Evolutionary conservation across 1,139 yeast genomes (phyloP), one percentile per base, ranked within the genome.

Genomic region (Kurtzmaniella quercitrusa): DNA sequence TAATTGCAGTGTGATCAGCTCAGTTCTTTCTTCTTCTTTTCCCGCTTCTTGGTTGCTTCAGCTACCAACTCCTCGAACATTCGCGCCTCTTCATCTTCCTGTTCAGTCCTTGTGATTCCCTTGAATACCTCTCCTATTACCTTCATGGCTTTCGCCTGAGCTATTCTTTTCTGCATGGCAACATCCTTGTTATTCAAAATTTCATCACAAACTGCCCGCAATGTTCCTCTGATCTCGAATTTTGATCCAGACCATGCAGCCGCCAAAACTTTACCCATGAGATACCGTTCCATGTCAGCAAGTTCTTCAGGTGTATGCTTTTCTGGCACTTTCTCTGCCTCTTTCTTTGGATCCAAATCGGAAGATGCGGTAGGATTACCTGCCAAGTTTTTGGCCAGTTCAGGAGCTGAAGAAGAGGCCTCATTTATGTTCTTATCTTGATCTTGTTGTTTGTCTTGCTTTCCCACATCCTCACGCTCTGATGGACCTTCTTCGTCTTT

Each of bases 201-300:
- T 38, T 65, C 66, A 57, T 89, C 96, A 60, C 96, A 91, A 14
- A 91, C 97, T 18, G 80, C 88, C 45, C 97, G 70, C 30, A 88
- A 72, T 1, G 95, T 88, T n/a, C 93, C 78, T 57, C 87, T 93
- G 45, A 91, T 86, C 61, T 91, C 98, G 61, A 82, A 84, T 54
- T 82, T 82, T 18, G 96, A 87, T 1, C 97, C 98, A 40, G 85
- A 84, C 98, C 98, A 91, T 8, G 97, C 96, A 0, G 97, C 97
- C 3, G 94, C 91, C 40, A 91, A 70, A 2, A 91, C 91, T 60
- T 91, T 93, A 34, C 96, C 97, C 79, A 88, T 79, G 38, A 91
- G 68, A 45, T 84, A 75, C 53, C 89, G 84, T 57, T 91, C 98
- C 80, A 88, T 76, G 50, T 88, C 95, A 0, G 88, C 91, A 45